These are phyloP conservation scores for Suillus subaureus DNA, from an alignment of 768 basidiomycete species.

Conservation along the genomic window DNA sequence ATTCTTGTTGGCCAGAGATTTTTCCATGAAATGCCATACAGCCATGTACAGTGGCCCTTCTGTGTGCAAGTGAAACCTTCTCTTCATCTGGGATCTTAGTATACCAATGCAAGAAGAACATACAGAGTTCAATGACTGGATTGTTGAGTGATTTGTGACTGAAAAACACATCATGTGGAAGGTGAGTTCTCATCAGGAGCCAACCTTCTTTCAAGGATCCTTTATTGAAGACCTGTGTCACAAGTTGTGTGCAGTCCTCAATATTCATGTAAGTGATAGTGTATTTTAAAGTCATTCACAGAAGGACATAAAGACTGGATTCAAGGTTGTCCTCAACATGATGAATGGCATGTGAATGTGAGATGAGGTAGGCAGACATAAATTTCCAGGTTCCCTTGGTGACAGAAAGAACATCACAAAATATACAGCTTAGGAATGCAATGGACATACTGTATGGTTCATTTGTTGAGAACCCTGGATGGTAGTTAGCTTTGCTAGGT, in stretches of 20 bases:
- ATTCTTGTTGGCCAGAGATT: neutral
- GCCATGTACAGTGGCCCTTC: neutral
- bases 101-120: neutral
- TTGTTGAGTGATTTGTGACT: neutral
- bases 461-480: too few species aligned
- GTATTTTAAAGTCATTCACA: slow-evolving; percentile 5
- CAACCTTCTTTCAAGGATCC: neutral
- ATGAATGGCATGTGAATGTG: neutral
- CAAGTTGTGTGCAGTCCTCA: neutral
- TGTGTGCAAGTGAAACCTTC: neutral
- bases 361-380: too few species aligned
- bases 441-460: too few species aligned
- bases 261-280: neutral
- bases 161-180: neutral
- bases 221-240: neutral
- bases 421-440: too few species aligned
- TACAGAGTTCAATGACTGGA: neutral
- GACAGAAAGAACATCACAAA: neutral
- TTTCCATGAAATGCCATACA: neutral
- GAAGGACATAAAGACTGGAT: slow-evolving; percentile 7
- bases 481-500: too few species aligned
- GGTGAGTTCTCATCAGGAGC: neutral
- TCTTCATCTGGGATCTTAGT: neutral
- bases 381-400: slow-evolving; percentile 12
- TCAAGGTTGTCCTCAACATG: slow-evolving; percentile 8